Evolutionary conservation across 306 rosid species (phyloP).

Genomic region (Glycyrrhiza uralensis): DNA sequence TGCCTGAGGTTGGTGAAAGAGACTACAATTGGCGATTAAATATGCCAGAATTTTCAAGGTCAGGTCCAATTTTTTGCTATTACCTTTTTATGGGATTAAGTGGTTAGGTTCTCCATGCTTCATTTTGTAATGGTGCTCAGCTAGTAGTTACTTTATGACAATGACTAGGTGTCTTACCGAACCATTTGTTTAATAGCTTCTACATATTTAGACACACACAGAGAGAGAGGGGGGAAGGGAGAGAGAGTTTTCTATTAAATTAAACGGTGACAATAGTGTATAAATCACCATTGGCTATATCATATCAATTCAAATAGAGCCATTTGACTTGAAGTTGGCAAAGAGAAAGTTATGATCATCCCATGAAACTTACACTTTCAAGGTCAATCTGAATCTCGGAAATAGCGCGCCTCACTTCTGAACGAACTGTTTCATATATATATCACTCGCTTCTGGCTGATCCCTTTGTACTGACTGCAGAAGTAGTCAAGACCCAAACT

Average conservation of each 20-base stretch:
- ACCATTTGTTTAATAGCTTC: neutral
- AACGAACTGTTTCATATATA: conserved; percentile 82
- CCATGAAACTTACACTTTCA: conserved; percentile 55
- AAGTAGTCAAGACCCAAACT: conserved; percentile 4
- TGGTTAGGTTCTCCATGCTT: neutral
- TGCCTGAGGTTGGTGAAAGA: neutral
- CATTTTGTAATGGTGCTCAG: neutral
- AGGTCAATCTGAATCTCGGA: conserved; percentile 83
- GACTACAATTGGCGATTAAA: neutral
- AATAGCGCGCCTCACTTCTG: conserved; percentile 88
- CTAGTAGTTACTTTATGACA: neutral
- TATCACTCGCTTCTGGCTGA: conserved; percentile 42
- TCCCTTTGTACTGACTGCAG: conserved; percentile 51
- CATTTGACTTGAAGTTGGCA: neutral
- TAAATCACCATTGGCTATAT: conserved; percentile 2
- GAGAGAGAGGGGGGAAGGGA: neutral
- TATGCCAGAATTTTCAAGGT: neutral
- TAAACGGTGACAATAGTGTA: neutral
- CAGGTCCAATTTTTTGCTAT: neutral
- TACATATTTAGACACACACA: neutral
- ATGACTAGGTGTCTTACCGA: neutral
- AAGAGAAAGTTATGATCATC: neutral
- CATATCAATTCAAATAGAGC: conserved; percentile 7
- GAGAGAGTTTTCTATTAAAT: neutral
- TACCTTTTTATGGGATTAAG: neutral